These are phyloP conservation scores for Annulohypoxylon stygium DNA, from an alignment of 495 filamentous ascomycete species.

Conservation along the genomic window DNA sequence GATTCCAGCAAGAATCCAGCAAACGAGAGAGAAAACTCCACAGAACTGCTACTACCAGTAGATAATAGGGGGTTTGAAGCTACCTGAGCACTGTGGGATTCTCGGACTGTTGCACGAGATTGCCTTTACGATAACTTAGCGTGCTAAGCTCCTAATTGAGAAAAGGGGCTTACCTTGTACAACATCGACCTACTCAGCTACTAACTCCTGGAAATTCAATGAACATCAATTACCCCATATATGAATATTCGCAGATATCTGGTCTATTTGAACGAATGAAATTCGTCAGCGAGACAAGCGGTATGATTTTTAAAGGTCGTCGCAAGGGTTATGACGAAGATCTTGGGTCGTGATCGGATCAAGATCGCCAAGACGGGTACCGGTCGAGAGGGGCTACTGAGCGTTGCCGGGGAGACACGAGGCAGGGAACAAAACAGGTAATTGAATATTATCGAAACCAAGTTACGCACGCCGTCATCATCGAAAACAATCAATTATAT, in stretches of 20 bases:
- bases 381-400: constrained; percentile 21
- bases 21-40: too few species aligned
- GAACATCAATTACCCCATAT: not conserved
- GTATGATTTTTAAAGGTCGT: constrained; percentile 5
- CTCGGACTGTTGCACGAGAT: not conserved
- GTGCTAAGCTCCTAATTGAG: not conserved
- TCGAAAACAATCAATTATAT: constrained; percentile 12
- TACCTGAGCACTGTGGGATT: too few species aligned
- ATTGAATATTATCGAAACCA: constrained; percentile 23
- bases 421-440: constrained; percentile 39
- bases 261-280: not conserved
- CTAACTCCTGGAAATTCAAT: not conserved
- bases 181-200: not conserved
- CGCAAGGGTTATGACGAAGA: constrained; percentile 27
- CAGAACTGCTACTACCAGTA: too few species aligned
- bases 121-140: not conserved
- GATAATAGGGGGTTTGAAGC: too few species aligned
- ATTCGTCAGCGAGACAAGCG: not conserved
- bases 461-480: constrained; percentile 10
- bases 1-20: too few species aligned
- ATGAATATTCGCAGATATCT: not conserved
- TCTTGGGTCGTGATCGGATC: constrained; percentile 36
- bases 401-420: constrained; percentile 44
- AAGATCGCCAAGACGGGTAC: constrained; percentile 45
- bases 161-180: not conserved